Evolutionary conservation across 371 early-diverging fungal species (phyloP).

Genomic region (Scutellospora calospora): DNA sequence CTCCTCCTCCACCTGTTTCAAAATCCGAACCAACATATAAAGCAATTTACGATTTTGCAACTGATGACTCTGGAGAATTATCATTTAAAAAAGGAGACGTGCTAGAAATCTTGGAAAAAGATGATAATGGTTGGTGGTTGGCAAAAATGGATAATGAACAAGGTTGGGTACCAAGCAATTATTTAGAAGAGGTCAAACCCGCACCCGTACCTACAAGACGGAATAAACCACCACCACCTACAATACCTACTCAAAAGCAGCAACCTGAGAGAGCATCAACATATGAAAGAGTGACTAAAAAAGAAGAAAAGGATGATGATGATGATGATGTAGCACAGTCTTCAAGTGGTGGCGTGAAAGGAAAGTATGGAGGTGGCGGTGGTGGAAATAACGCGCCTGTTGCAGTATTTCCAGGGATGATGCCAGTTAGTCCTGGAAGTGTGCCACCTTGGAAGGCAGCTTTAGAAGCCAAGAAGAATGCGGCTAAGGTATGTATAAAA

Average conservation of each 20-base stretch:
- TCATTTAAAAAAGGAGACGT: constrained; percentile 73
- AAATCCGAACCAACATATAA: constrained; percentile 66
- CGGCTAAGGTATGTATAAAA: constrained; percentile 16
- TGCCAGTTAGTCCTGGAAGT: constrained; percentile 41
- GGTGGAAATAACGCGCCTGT: constrained; percentile 38
- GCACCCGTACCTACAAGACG: constrained; percentile 62
- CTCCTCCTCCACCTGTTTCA: constrained; percentile 57
- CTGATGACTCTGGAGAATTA: constrained; percentile 72
- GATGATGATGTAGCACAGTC: neutral
- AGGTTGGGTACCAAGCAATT: constrained; percentile 90
- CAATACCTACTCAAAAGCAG: constrained; percentile 44
- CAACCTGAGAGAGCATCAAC: constrained; percentile 13
- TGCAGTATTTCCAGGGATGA: constrained; percentile 50
- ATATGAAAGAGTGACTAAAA: no score
- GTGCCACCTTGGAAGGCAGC: constrained; percentile 65
- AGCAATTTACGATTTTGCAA: constrained; percentile 78
- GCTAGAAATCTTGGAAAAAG: constrained; percentile 81
- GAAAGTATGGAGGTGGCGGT: neutral
- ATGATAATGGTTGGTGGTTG: constrained; percentile 90
- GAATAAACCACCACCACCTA: constrained; percentile 56
- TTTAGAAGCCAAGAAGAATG: constrained; percentile 62
- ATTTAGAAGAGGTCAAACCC: constrained; percentile 67
- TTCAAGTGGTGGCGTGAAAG: neutral
- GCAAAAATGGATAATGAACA: constrained; percentile 75
- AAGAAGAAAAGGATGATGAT: neutral